Conservation (phyloP, 805 yeast species). For the Lachancea sp. region DNA sequence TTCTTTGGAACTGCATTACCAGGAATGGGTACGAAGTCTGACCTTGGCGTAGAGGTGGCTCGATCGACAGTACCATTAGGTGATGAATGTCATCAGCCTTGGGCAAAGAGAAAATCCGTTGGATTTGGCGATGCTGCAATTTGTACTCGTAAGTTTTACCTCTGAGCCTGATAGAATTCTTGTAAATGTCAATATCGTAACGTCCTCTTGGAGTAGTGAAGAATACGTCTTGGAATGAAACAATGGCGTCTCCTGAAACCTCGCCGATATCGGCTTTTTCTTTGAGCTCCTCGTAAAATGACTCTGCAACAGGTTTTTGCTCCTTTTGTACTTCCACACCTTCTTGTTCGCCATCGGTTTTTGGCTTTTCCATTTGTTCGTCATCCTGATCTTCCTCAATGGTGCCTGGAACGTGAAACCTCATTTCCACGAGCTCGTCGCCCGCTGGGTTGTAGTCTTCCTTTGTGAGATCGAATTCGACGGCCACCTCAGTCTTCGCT, state of each 20-base stretch:
- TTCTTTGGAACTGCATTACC: slow-evolving; percentile 81
- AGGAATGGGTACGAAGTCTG: slow-evolving; percentile 93
- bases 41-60: slow-evolving; percentile 97
- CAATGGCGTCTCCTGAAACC: slow-evolving; percentile 65
- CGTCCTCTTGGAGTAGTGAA: slow-evolving; percentile 51
- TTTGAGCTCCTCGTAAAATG: slow-evolving; percentile 83
- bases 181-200: slow-evolving; percentile 92
- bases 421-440: slow-evolving; percentile 91
- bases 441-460: slow-evolving; percentile 64
- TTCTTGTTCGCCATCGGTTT: slow-evolving; percentile 32
- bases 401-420: slow-evolving; percentile 85
- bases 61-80: slow-evolving; percentile 80
- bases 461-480: slow-evolving; percentile 66
- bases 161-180: slow-evolving; percentile 77
- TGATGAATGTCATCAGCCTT: slow-evolving; percentile 92
- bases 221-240: slow-evolving; percentile 8
- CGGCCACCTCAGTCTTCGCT: slow-evolving; percentile 87
- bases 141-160: slow-evolving; percentile 98
- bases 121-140: slow-evolving; percentile 82
- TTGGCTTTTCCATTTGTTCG: slow-evolving; percentile 28
- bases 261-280: slow-evolving; percentile 93
- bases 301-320: slow-evolving; percentile 63
- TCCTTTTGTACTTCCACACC: slow-evolving; percentile 21
- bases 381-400: slow-evolving; percentile 19
- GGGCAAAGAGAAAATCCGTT: slow-evolving; percentile 85